Conservation (phyloP, 1,284 basidiomycete species). For the Apiotrichum porosum region DNA sequence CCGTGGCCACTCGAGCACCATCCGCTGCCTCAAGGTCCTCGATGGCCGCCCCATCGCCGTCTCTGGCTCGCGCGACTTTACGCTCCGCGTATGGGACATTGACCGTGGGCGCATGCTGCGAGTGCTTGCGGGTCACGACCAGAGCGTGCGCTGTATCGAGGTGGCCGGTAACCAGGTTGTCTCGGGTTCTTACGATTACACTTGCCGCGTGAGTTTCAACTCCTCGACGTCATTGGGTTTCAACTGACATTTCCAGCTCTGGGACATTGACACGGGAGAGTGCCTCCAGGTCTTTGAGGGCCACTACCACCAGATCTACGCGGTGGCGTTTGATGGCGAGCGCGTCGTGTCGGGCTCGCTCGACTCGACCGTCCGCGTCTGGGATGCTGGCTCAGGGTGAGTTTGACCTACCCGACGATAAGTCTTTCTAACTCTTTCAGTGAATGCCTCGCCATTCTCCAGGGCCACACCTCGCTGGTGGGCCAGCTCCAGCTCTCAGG, state of each 20-base stretch:
- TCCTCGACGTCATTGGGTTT: too few relatives aligned
- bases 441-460: conserved; percentile 75
- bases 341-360: conserved; percentile 81
- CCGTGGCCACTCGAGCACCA: conserved; percentile 81
- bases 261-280: conserved; percentile 77
- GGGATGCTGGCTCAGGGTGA: conserved; percentile 68
- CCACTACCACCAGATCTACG: conserved; percentile 88
- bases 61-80: conserved; percentile 81
- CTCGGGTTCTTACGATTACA: conserved; percentile 85
- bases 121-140: conserved; percentile 70
- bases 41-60: conserved; percentile 83
- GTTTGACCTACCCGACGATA: conserved; percentile 49
- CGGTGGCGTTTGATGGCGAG: conserved; percentile 85
- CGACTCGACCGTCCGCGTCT: conserved; percentile 85
- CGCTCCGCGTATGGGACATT: conserved; percentile 89
- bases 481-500: conserved; percentile 83
- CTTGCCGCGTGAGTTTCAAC: conserved; percentile 65
- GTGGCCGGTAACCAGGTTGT: conserved; percentile 74
- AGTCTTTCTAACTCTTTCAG: conserved; percentile 48
- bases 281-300: conserved; percentile 82
- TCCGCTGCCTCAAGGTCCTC: conserved; percentile 84
- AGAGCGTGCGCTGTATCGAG: conserved; percentile 84
- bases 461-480: conserved; percentile 90
- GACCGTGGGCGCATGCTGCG: conserved; percentile 67
- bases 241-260: conserved; percentile 56